A percentile compares a stretch with the other conserved stretches of the same genome.
phyloP scores from a whole-genome alignment of 176 grass and related monocot genomes.

The Lolium rigidum region DNA sequence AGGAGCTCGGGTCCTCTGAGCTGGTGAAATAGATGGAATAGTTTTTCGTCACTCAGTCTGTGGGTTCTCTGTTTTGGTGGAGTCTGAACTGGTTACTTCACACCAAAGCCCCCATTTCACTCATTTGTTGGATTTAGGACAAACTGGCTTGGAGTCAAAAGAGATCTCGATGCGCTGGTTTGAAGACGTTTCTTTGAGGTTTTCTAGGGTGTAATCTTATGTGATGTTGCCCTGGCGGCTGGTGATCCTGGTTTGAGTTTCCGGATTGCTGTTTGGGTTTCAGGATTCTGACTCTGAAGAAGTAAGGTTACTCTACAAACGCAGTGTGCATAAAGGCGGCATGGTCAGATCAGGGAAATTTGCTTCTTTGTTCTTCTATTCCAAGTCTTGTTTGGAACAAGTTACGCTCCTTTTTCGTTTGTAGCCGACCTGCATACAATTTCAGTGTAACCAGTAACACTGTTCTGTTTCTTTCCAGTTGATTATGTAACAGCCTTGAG shows the following conservation, averaged over 20 bases:
- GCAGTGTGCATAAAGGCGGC: conserved; percentile 17
- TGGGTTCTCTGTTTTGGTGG: conserved; percentile 2
- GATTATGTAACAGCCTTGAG: conserved; percentile 29
- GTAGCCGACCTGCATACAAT: conserved; percentile 11
- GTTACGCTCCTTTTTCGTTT: conserved; percentile 4
- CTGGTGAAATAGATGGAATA: conserved; percentile 30
- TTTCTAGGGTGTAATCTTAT: conserved; percentile 11
- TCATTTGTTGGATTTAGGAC: background rate
- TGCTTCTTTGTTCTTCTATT: background rate
- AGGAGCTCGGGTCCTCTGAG: conserved; percentile 14
- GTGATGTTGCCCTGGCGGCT: background rate
- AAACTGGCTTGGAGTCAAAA: conserved; percentile 7
- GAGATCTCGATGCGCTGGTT: conserved; percentile 14
- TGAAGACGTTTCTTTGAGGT: conserved; percentile 3
- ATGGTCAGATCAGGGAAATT: conserved; percentile 20
- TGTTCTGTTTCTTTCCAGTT: conserved; percentile 19
- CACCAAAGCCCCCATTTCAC: background rate
- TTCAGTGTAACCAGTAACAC: background rate
- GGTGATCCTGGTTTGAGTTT: conserved; percentile 14
- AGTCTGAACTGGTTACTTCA: background rate
- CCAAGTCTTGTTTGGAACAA: conserved; percentile 12
- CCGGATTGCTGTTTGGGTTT: background rate
- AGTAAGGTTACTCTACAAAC: background rate
- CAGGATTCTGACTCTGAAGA: background rate
- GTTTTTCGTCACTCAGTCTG: conserved; percentile 25